Conservation (phyloP, 768 basidiomycete genomes). For the Podaxis rugospora region DNA sequence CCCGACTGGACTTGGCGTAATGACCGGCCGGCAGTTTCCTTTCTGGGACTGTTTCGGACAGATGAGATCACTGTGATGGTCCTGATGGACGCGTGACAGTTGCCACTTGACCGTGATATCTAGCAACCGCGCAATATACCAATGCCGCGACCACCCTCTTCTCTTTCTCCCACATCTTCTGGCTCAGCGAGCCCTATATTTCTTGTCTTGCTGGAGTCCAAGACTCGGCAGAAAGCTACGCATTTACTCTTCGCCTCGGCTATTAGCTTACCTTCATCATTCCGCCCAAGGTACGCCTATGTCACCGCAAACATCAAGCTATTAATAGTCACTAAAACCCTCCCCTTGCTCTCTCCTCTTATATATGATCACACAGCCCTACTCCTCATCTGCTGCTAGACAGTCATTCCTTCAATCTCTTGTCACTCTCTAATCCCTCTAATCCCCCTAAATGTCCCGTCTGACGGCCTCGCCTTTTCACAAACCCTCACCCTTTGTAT, state of each 20-base stretch:
- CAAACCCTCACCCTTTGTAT: conserved; percentile 42
- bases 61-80: neutral
- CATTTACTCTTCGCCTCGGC: neutral
- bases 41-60: neutral
- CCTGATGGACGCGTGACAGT: neutral
- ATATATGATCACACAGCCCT: conserved; percentile 1
- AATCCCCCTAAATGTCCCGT: conserved; percentile 31
- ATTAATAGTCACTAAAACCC: conserved; percentile 1
- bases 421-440: neutral
- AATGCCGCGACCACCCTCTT: neutral
- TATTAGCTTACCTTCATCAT: neutral
- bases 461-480: conserved; percentile 38
- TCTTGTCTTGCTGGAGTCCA: neutral
- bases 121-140: neutral
- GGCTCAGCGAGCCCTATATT: conserved; percentile 6
- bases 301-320: conserved; percentile 4
- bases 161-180: neutral
- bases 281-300: neutral
- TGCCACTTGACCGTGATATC: neutral
- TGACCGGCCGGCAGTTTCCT: neutral
- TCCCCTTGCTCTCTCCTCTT: neutral
- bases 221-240: conserved; percentile 4
- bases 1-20: neutral
- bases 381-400: neutral
- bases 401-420: neutral